Base-by-base conservation (phyloP, 768 basidiomycete species). In the Serendipita indica region DNA sequence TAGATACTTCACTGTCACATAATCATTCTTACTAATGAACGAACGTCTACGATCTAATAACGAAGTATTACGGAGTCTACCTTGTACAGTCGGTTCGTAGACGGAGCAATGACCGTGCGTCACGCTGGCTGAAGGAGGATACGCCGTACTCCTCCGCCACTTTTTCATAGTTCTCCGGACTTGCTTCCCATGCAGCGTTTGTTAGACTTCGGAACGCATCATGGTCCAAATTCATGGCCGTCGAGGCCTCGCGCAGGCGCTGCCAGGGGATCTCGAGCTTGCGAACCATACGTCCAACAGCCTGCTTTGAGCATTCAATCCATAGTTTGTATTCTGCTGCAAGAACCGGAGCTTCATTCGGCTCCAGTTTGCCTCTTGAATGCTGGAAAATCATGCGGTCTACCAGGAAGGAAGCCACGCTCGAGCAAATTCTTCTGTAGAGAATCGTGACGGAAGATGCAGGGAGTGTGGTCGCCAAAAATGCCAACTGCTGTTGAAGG, bases 321-420 rank as follows among this genome's bases (percentile, higher is more conserved):
- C 92, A 91, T 49, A 89, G 75, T 65, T 82, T 77, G 72, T 80
- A 81, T 69, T 98, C 92, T 0, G 78, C 77, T 20, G 73, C 73
- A 20, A 94, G 75, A 20, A 72, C 71, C 60, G 74, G 76, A 3
- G 84, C 87, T 58, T 89, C 84, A 5, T 68, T 65, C 2, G 75
- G 68, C 32, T 77, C 74, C 59, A 92, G 73, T 58, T 74, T 73
- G 3, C 72, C 77, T 61, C 79, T 79, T 0, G 88, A 83, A 39
- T 89, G 82, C 66, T 86, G 87, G 35, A 85, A 68, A 58, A 96
- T 81, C 60, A 85, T 81, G 13, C 92, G 84, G 62, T 92, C 88
- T 18, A 87, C 71, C 57, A 98, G 82, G 66, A 92, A 81, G 52
- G 84, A 80, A 0, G 85, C 75, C 12, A 98, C 66, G 34, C 80